These are phyloP conservation scores for Deuterostichococcus epilithicus DNA, from an alignment of 139 green algal species.

Conservation along the genomic window DNA sequence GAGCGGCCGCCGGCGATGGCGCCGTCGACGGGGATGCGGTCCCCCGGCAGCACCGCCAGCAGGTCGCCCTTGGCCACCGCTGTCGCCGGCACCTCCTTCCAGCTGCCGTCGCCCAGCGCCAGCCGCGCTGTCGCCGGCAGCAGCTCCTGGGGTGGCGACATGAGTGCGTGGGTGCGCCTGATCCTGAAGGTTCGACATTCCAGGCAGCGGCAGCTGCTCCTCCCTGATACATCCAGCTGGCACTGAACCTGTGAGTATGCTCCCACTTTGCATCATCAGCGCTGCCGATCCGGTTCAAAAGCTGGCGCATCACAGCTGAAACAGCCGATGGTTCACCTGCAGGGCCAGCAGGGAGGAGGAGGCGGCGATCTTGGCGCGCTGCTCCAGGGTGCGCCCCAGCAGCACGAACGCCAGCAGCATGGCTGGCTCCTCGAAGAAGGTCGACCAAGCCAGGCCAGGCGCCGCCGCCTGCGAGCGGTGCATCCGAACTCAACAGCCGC, in stretches of 20 bases:
- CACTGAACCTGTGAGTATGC: too few species aligned
- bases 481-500: too few species aligned
- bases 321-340: conserved; percentile 25
- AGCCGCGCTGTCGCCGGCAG: conserved; percentile 77
- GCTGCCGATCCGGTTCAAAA: too few species aligned
- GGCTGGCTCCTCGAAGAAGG: conserved; percentile 97
- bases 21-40: conserved; percentile 82
- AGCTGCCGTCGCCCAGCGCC: conserved; percentile 39
- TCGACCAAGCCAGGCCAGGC: conserved; percentile 75
- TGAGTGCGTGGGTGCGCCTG: too few species aligned
- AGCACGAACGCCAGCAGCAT: conserved; percentile 96
- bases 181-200: too few species aligned
- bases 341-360: conserved; percentile 88
- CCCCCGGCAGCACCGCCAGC: conserved; percentile 75
- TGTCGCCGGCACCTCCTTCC: conserved; percentile 63
- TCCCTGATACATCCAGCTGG: too few species aligned
- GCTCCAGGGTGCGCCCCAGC: conserved; percentile 84
- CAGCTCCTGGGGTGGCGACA: conserved; percentile 55
- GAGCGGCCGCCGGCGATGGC: conserved; percentile 57
- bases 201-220: too few species aligned
- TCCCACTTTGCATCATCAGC: too few species aligned
- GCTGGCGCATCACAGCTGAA: too few species aligned
- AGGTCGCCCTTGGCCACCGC: conserved; percentile 60
- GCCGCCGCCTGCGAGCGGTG: conserved; percentile 31
- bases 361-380: conserved; percentile 87